Conservation (phyloP, 163 green algal species). For the Chlorella variabilis region DNA sequence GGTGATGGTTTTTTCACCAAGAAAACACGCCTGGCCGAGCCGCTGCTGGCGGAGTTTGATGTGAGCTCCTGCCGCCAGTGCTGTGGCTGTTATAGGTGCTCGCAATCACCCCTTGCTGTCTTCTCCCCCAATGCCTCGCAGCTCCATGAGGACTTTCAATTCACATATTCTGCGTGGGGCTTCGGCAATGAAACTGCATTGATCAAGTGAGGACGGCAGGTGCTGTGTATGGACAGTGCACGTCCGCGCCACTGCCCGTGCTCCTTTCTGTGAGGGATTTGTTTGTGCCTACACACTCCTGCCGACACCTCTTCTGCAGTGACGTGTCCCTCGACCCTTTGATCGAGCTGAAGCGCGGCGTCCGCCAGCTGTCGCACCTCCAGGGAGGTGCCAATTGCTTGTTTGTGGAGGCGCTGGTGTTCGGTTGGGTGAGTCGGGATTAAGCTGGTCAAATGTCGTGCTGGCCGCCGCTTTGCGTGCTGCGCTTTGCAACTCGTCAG, state of each 20-base stretch:
- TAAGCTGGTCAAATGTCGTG: not conserved
- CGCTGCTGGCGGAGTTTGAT: not conserved
- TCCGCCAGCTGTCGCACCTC: not conserved
- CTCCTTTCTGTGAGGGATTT: too few relatives aligned
- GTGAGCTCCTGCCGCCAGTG: not conserved
- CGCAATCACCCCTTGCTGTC: not conserved
- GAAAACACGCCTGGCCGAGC: not conserved
- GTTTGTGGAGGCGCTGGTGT: slow-evolving; percentile 26
- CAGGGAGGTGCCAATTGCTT: not conserved
- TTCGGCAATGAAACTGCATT: slow-evolving; percentile 16
- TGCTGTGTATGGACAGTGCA: not conserved
- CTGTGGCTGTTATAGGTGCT: not conserved
- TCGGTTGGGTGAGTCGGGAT: slow-evolving; percentile 11
- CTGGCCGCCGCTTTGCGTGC: not conserved
- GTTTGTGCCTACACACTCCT: not conserved
- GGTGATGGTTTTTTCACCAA: not conserved
- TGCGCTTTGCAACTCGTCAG: not conserved
- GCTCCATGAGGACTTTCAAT: not conserved
- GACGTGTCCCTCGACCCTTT: not conserved
- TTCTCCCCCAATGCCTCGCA: not conserved
- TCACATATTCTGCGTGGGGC: slow-evolving; percentile 12
- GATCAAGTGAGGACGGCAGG: slow-evolving; percentile 17
- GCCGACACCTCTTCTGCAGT: not conserved
- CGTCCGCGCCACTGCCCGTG: not conserved
- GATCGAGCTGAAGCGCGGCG: not conserved